phyloP scores from a whole-genome alignment of 441 rosid species.

The Pelargonium fulgidum region DNA sequence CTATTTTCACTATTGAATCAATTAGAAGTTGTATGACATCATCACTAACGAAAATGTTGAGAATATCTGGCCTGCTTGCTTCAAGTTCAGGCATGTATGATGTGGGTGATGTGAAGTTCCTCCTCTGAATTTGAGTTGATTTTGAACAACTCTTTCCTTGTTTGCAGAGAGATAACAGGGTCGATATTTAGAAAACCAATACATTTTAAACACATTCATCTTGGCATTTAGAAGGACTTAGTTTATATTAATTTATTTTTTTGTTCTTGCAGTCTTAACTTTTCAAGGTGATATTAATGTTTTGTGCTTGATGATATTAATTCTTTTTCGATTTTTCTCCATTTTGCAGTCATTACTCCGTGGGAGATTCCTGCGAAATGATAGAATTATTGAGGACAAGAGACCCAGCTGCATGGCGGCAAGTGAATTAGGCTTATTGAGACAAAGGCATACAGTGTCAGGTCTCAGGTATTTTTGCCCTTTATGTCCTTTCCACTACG shows the following conservation, averaged over 20 bases:
- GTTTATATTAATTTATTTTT: background rate
- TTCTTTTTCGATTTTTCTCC: background rate
- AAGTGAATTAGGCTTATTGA: conserved; percentile 75
- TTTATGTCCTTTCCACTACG: background rate
- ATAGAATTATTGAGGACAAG: conserved; percentile 41
- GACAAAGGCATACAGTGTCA: conserved; percentile 84
- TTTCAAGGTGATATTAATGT: background rate
- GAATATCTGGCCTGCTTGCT: background rate
- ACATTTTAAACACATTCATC: background rate
- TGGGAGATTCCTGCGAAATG: conserved; percentile 88
- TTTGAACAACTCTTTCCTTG: background rate
- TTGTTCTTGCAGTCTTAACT: background rate
- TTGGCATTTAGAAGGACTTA: background rate
- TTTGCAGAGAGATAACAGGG: background rate
- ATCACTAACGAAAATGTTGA: background rate
- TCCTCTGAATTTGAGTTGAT: background rate
- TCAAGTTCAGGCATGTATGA: background rate
- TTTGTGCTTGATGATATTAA: background rate
- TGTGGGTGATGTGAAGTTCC: background rate
- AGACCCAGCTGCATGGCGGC: conserved; percentile 72
- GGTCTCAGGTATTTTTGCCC: conserved; percentile 62
- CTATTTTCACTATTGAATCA: background rate
- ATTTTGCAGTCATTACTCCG: conserved; percentile 66
- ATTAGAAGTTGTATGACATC: background rate
- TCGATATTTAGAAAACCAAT: background rate